Conservation (phyloP, 2,329 filamentous ascomycete genomes). For the Penicillium sumatraense region DNA sequence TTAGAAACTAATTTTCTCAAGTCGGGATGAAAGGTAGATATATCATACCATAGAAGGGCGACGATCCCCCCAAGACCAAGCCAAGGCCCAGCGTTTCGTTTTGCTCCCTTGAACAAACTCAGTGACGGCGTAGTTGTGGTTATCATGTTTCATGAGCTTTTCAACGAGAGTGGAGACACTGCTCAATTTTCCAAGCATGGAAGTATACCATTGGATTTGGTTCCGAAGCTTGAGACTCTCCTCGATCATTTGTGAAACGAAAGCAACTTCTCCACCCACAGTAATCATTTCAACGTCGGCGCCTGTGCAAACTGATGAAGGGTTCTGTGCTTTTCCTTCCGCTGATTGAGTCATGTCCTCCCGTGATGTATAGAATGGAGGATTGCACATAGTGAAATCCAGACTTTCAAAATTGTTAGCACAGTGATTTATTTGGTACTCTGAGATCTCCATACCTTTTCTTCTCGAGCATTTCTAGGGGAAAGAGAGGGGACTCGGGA, state of each 20-base stretch:
- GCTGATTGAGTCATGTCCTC: slow-evolving; percentile 71
- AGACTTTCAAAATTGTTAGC: slow-evolving; percentile 50
- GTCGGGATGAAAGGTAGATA: neutral
- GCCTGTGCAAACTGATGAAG: slow-evolving; percentile 76
- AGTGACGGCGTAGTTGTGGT: slow-evolving; percentile 81
- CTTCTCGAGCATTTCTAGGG: slow-evolving; percentile 53
- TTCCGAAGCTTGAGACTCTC: slow-evolving; percentile 67
- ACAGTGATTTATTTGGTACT: neutral
- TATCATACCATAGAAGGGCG: slow-evolving; percentile 62
- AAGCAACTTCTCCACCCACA: slow-evolving; percentile 74
- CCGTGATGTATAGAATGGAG: slow-evolving; percentile 84
- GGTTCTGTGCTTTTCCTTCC: slow-evolving; percentile 66
- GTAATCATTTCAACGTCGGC: slow-evolving; percentile 84
- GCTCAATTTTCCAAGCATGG: slow-evolving; percentile 86
- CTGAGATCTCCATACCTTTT: slow-evolving; percentile 23
- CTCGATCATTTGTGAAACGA: slow-evolving; percentile 71
- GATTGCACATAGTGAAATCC: slow-evolving; percentile 92
- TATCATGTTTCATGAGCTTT: slow-evolving; percentile 58
- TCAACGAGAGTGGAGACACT: slow-evolving; percentile 66
- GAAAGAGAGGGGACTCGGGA: slow-evolving; percentile 62
- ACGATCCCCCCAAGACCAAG: slow-evolving; percentile 77
- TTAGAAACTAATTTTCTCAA: slow-evolving; percentile 1
- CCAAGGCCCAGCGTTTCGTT: slow-evolving; percentile 85
- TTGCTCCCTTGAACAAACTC: slow-evolving; percentile 77
- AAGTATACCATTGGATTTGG: slow-evolving; percentile 82